Base-by-base conservation (phyloP, 169 alveolate genomes). In the Eimeria falciformis region DNA sequence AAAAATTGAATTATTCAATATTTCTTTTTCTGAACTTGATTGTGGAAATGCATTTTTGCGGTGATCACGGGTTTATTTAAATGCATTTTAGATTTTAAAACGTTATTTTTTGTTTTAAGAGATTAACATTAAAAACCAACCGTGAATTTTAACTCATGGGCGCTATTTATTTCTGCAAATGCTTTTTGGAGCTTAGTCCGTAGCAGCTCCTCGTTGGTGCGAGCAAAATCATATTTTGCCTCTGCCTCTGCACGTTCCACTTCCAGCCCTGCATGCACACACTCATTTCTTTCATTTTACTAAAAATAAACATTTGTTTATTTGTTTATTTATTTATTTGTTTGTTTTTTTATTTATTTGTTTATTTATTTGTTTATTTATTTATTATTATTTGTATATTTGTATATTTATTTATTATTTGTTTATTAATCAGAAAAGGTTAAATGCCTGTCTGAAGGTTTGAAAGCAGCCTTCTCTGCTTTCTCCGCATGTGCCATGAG, bases 241-340 rank as follows among this genome's bases (percentile, higher is more conserved):
- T 40, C 86, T 21, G 62, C 86, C 43, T 77, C 86, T 25, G 86
- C 86, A 29, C 86, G 11, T 65, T 77, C 86, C 37, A 77, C 86
- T n/a, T 45, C 66, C 86, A 77, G 66, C 23, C 86, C 86, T 75
- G 58, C 66, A 33, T 11, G n/a, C n/a, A n/a, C n/a, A n/a, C n/a
- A n/a, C n/a, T n/a, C n/a, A n/a, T n/a, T n/a, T n/a, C n/a, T n/a
- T n/a, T n/a, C n/a, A n/a, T n/a, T n/a, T n/a, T n/a, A n/a, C n/a
- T n/a, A n/a, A n/a, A n/a, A n/a, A n/a, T n/a, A n/a, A n/a, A n/a
- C n/a, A n/a, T n/a, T n/a, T n/a, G n/a, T n/a, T n/a, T n/a, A n/a
- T n/a, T n/a, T n/a, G n/a, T n/a, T n/a, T n/a, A n/a, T n/a, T n/a
- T n/a, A n/a, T n/a, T n/a, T n/a, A n/a, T n/a, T n/a, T n/a, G n/a